Base-by-base conservation (phyloP, 805 yeast genomes). In the Starmerella apis region DNA sequence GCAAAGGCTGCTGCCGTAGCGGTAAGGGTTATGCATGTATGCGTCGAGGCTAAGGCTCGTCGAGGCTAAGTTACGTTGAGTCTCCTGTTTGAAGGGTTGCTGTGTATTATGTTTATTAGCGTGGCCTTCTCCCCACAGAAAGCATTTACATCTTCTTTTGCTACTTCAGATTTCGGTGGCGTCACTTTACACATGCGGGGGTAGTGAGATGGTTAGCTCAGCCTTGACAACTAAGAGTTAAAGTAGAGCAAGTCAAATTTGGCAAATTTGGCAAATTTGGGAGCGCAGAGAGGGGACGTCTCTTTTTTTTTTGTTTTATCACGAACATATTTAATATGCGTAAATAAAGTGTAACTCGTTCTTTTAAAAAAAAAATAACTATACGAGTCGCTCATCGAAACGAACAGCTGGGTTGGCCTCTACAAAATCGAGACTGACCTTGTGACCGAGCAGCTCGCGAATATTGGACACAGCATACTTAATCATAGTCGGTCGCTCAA, bases 401-500 rank as follows among this genome's bases (percentile, higher is more conserved):
- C 98, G 83, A 50, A 96, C 97, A 54, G 98, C 98, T 42, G 98
- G 95, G 66, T 92, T 94, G 52, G 79, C 80, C 71, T 92, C 96
- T 60, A 92, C 84, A 69, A 92, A 90, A 65, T 86, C 96, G 59
- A 92, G 75, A 56, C 86, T 79, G 43, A 92, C 97, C 74, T 94
- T 92, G 70, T 92, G 98, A 54, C 99, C 99, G 65, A 92, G 75
- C 63, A 92, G 73, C 69, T 92, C 98, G 75, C 99, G 82, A 63
- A 92, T 92, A 68, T 92, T 92, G 59, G 86, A 81, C 52, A 92
- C 95, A 53, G 83, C 94, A 65, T 92, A 92, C 71, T 90, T 92
- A 68, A 92, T 92, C 99, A 92, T 92, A 28, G 99, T 92, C 56
- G 99, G 99, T 72, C 99, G 82, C 71, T 92, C 99, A 66, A 92